Percentiles rank a stretch among this genome's conserved stretches.
Conservation (phyloP, 2,329 filamentous ascomycete species). For the Cordyceps sp. region DNA sequence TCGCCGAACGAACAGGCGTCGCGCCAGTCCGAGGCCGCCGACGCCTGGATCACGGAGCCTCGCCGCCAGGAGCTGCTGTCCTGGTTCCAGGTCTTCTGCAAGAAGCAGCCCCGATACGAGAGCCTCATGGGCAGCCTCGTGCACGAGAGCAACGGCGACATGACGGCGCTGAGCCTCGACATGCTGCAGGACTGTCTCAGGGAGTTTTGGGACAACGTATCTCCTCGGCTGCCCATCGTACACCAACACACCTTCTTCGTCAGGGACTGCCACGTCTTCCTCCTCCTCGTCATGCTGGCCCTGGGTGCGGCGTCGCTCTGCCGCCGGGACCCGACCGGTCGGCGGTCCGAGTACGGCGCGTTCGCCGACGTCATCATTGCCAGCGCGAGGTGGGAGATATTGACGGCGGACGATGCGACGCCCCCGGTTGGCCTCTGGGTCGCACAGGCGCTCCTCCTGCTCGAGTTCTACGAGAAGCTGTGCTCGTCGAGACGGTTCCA, state of each 20-base stretch:
- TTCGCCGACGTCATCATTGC: slow-evolving; percentile 46
- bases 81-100: slow-evolving; percentile 25
- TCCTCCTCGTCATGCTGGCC: slow-evolving; percentile 69
- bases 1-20: slow-evolving; percentile 28
- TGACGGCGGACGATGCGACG: slow-evolving; percentile 65
- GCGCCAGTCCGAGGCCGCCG: slow-evolving; percentile 19
- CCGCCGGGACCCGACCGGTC: slow-evolving; percentile 40
- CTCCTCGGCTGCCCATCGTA: slow-evolving; percentile 72
- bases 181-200: slow-evolving; percentile 75
- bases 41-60: slow-evolving; percentile 26
- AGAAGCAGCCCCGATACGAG: slow-evolving; percentile 24
- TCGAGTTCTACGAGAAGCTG: slow-evolving; percentile 89
- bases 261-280: slow-evolving; percentile 59
- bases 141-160: slow-evolving; percentile 23
- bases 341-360: slow-evolving; percentile 23
- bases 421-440: slow-evolving; percentile 79
- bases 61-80: slow-evolving; percentile 27
- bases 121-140: slow-evolving; percentile 16
- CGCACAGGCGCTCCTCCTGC: slow-evolving; percentile 65
- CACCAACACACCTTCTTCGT: slow-evolving; percentile 77
- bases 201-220: slow-evolving; percentile 80
- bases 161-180: slow-evolving; percentile 45
- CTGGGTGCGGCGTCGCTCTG: slow-evolving; percentile 70
- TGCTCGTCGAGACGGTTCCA: slow-evolving; percentile 69
- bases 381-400: slow-evolving; percentile 66